These are phyloP conservation scores for Phaeotremella fagi DNA, from an alignment of 768 basidiomycete species.

Conservation along the genomic window DNA sequence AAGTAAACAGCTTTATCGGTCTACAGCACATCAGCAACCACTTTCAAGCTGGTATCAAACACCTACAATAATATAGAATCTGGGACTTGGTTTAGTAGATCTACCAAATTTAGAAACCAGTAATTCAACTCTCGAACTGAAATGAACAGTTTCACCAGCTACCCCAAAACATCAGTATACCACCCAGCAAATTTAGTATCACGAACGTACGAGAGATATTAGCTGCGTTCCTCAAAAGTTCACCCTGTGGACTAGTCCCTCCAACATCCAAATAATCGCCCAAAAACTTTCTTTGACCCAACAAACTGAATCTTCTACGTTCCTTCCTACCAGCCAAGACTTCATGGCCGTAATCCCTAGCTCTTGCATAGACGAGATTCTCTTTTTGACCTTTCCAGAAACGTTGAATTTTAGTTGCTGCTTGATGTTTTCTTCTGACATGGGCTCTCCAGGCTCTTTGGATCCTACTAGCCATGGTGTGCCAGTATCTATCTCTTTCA, in stretches of 20 bases:
- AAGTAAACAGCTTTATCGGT: slow-evolving; percentile 82
- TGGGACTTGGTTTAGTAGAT: slow-evolving; percentile 85
- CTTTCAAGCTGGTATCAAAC: neutral
- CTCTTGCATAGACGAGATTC: slow-evolving; percentile 75
- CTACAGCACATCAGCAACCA: slow-evolving; percentile 50
- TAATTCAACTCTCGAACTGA: slow-evolving; percentile 74
- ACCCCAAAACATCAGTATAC: neutral
- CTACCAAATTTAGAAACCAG: slow-evolving; percentile 78
- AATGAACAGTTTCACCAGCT: slow-evolving; percentile 70
- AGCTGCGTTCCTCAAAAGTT: slow-evolving; percentile 67
- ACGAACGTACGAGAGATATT: slow-evolving; percentile 63
- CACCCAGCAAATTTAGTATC: neutral
- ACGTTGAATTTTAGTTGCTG: slow-evolving; percentile 87
- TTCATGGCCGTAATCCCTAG: slow-evolving; percentile 92
- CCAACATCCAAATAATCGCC: slow-evolving; percentile 95
- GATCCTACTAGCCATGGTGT: slow-evolving; percentile 96
- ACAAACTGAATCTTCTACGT: slow-evolving; percentile 81
- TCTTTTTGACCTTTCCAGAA: slow-evolving; percentile 99
- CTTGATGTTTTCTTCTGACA: slow-evolving; percentile 90
- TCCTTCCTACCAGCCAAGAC: slow-evolving; percentile 88
- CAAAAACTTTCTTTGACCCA: slow-evolving; percentile 89
- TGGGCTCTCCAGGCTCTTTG: slow-evolving; percentile 96
- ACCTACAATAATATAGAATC: slow-evolving; percentile 82
- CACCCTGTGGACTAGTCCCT: slow-evolving; percentile 66
- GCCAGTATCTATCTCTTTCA: slow-evolving; percentile 99